These are phyloP conservation scores for Boletus rubescentipes DNA, from an alignment of 768 basidiomycete genomes.

Conservation along the genomic window DNA sequence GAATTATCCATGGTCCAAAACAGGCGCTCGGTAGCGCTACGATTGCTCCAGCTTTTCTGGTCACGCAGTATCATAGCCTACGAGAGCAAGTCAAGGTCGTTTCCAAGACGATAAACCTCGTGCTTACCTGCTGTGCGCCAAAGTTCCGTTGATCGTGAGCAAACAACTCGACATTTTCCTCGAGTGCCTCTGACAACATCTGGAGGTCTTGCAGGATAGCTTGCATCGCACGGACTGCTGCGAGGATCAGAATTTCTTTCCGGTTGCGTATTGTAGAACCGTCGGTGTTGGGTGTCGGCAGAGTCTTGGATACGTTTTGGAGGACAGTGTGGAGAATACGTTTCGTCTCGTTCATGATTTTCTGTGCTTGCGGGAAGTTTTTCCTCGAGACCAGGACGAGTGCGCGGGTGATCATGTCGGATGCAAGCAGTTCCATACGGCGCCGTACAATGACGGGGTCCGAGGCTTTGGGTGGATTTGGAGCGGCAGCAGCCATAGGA, in stretches of 20 bases:
- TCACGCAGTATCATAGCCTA: constrained; percentile 95
- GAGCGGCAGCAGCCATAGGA: constrained; percentile 43
- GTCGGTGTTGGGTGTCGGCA: constrained; percentile 54
- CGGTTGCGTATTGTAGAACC: constrained; percentile 62
- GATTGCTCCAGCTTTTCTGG: constrained; percentile 93
- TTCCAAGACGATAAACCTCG: not conserved
- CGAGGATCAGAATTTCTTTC: constrained; percentile 71
- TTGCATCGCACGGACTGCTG: constrained; percentile 78
- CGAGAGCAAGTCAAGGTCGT: constrained; percentile 2
- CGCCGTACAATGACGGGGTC: constrained; percentile 91
- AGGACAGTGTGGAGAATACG: constrained; percentile 90
- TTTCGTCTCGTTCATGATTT: constrained; percentile 88
- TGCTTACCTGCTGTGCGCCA: constrained; percentile 89
- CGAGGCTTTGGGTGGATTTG: constrained; percentile 46
- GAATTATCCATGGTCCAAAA: constrained; percentile 94
- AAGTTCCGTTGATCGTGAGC: constrained; percentile 93
- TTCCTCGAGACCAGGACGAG: constrained; percentile 89
- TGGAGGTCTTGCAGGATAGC: constrained; percentile 88
- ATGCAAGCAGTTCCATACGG: constrained; percentile 93
- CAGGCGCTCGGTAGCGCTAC: constrained; percentile 86
- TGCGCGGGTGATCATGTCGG: constrained; percentile 96
- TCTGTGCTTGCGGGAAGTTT: constrained; percentile 88
- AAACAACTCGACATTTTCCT: constrained; percentile 89
- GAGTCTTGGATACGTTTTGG: constrained; percentile 73
- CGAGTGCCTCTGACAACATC: constrained; percentile 79